phyloP scores from a whole-genome alignment of 352 stramenopile species.

The Aphanomyces cochlioides region DNA sequence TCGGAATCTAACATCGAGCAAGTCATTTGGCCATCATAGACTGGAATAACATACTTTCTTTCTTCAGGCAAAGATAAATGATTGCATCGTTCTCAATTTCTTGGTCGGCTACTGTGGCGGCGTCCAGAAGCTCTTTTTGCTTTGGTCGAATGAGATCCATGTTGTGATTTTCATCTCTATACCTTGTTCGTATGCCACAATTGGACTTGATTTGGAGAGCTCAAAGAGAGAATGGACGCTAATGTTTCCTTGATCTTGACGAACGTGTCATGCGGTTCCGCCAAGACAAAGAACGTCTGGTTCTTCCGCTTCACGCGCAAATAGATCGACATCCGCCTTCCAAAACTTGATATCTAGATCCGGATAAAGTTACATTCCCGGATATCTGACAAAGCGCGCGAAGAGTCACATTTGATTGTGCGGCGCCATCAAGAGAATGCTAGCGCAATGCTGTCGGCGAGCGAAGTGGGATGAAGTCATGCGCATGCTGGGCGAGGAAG shows the following conservation, averaged over 20 bases:
- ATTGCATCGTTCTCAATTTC: constrained; percentile 79
- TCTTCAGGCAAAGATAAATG: constrained; percentile 86
- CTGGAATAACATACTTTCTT: constrained; percentile 55
- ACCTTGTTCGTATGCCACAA: constrained; percentile 70
- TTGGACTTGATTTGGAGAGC: constrained; percentile 56
- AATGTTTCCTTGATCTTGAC: constrained; percentile 79
- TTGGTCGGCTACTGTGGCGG: constrained; percentile 74
- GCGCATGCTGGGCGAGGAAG: neutral
- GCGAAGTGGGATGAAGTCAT: constrained; percentile 17
- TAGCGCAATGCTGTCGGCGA: constrained; percentile 14
- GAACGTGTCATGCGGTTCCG: constrained; percentile 74
- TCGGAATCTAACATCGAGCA: constrained; percentile 52
- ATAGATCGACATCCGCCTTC: constrained; percentile 43
- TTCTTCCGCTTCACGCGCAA: constrained; percentile 84
- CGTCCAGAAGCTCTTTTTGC: constrained; percentile 69
- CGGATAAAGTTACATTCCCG: constrained; percentile 21
- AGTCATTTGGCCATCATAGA: neutral
- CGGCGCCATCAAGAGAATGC: constrained; percentile 3
- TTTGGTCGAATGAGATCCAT: neutral
- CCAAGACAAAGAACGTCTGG: constrained; percentile 85
- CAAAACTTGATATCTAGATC: constrained; percentile 12
- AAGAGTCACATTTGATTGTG: neutral
- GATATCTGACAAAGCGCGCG: constrained; percentile 12
- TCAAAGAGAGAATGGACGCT: constrained; percentile 51
- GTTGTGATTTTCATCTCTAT: constrained; percentile 11